A percentile compares a stretch with the other conserved stretches of the same genome.
Evolutionary conservation across 176 grass and related monocot species (phyloP).

Genomic region (Secale cereale): DNA sequence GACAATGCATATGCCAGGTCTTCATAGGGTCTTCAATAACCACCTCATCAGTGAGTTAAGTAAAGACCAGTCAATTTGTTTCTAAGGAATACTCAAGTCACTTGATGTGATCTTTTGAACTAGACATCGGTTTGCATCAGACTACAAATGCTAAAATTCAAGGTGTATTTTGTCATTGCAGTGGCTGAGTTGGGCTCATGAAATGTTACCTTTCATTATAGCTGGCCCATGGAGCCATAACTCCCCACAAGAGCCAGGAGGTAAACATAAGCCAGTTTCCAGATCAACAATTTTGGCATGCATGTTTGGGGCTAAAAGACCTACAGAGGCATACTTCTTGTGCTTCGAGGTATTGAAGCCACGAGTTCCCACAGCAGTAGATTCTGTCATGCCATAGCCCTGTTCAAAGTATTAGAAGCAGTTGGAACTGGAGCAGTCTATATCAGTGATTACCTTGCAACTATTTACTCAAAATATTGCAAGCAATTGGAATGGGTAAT

Average conservation of each 20-base stretch:
- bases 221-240: conserved; percentile 72
- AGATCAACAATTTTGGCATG: conserved; percentile 72
- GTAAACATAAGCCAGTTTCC: conserved; percentile 51
- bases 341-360: conserved; percentile 71
- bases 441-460: background rate
- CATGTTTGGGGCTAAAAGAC: conserved; percentile 87
- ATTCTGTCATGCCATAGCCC: conserved; percentile 97
- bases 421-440: background rate
- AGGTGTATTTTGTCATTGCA: background rate
- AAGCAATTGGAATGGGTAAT: background rate
- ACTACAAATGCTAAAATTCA: background rate
- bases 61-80: background rate
- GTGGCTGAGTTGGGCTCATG: background rate
- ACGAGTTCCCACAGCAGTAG: conserved; percentile 79
- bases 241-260: conserved; percentile 68
- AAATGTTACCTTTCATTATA: conserved; percentile 80
- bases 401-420: conserved; percentile 24
- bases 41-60: background rate
- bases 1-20: background rate
- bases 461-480: background rate
- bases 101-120: background rate
- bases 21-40: background rate
- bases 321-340: conserved; percentile 69
- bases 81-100: background rate
- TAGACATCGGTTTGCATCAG: background rate